Conservation (phyloP, 2,329 filamentous ascomycete genomes). For the Colletotrichum sp. region DNA sequence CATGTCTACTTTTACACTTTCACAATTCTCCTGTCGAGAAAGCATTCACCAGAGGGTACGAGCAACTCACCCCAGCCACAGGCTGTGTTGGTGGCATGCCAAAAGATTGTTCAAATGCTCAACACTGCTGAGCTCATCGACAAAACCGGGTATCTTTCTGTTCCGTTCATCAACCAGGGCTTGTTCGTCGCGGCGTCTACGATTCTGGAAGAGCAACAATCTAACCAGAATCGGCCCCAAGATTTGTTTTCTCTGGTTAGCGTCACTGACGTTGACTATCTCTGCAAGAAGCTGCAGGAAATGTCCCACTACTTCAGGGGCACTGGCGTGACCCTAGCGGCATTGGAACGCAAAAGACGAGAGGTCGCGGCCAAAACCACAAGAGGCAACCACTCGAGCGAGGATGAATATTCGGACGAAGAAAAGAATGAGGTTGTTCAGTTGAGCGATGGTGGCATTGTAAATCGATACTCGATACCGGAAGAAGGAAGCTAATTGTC, state of each 20-base stretch:
- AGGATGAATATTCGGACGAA: neutral
- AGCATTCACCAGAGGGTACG: neutral
- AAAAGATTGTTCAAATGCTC: neutral
- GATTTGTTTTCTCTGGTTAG: neutral
- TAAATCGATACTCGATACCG: neutral
- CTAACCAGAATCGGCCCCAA: neutral
- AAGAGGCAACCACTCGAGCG: neutral
- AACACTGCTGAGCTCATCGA: neutral
- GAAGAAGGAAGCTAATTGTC: neutral
- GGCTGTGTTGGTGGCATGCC: neutral
- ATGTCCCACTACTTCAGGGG: neutral
- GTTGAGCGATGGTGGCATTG: neutral
- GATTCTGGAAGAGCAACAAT: neutral
- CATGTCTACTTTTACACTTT: neutral
- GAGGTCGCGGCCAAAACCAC: neutral
- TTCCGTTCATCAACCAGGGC: neutral
- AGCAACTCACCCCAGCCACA: neutral
- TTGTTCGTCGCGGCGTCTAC: neutral
- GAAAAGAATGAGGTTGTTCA: neutral
- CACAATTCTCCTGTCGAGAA: neutral
- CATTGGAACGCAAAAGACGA: neutral
- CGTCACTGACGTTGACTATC: neutral
- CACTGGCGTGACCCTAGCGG: neutral
- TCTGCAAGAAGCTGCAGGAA: neutral
- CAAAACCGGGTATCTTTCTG: neutral